Evolutionary conservation across 352 stramenopile genomes (phyloP), one percentile per base, ranked within the genome.

Genomic region (Blastocystis sp.): DNA sequence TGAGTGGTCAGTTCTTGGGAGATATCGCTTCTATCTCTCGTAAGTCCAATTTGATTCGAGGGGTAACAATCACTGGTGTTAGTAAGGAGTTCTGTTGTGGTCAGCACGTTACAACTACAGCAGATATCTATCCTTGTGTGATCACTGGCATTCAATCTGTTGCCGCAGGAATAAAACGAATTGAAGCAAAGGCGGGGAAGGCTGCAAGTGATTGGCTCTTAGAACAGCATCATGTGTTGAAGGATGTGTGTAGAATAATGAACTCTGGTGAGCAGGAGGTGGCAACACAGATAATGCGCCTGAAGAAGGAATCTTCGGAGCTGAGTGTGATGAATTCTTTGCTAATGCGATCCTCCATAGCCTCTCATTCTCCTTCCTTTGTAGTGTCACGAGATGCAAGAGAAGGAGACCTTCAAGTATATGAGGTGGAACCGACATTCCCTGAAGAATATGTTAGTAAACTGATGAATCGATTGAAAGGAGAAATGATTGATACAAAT

Each of bases 81-180:
- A 81, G 88, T 37, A 93, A 90, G 46, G 90, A 89, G 56, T 92
- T 94, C 88, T 94, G 94, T 43, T 95, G 92, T 78, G 92, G 92
- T 24, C 93, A 92, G 9, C 92, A 95, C 88, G 92, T 92, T 16
- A 49, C 29, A 5, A 91, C 91, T 74, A 78, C 90, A 6, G 78
- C 73, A 16, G 88, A 89, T 11, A 67, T 94, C 4, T 93, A 93
- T 77, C 92, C 91, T 19, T 93, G 94, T 71, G 91, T 91, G 27
- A 88, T 95, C 56, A 75, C 93, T 16, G 93, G 91, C 61, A 91
- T 94, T 87, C 91, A 90, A 58, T 94, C 91, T 1, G 92, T 95
- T 12, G 91, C 92, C 29, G 92, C 91, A 0, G 92, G 92, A 24
- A 95, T 91, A 52, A 90, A 92, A 27, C 92, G 92, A 39, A 91